Percentiles rank a stretch among this genome's conserved stretches.
Evolutionary conservation across 2,329 filamentous ascomycete species (phyloP).

Genomic region (Exserohilum turcica): DNA sequence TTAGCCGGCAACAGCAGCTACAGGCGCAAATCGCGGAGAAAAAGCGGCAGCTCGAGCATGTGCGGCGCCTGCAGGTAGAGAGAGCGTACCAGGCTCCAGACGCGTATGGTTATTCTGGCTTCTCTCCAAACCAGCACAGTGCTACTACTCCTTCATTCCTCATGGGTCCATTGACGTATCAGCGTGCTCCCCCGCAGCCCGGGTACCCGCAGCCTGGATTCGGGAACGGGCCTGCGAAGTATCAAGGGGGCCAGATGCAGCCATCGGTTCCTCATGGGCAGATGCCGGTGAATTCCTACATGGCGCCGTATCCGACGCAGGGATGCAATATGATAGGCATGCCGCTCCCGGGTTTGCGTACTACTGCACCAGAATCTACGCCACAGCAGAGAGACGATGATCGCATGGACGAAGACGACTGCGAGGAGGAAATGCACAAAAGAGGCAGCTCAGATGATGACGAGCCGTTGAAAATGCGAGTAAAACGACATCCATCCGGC

Average conservation of each 20-base stretch:
- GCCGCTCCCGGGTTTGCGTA: too few species aligned
- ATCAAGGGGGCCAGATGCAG: not conserved
- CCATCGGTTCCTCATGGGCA: not conserved
- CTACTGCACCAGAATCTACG: not conserved
- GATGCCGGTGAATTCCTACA: not conserved
- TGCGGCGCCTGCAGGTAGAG: not conserved
- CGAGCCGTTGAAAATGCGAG: slow-evolving; percentile 21
- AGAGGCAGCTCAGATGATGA: slow-evolving; percentile 32
- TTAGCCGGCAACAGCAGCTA: not conserved
- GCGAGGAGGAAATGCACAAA: not conserved
- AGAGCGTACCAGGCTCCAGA: not conserved
- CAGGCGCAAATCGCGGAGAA: not conserved
- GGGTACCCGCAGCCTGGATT: not conserved
- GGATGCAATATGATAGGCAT: not conserved
- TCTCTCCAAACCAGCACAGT: not conserved
- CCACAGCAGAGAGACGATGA: too few species aligned
- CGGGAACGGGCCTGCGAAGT: not conserved
- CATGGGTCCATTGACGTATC: slow-evolving; percentile 5
- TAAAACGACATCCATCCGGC: slow-evolving; percentile 12
- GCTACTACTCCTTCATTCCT: not conserved
- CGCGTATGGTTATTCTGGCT: not conserved
- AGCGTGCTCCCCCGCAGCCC: not conserved
- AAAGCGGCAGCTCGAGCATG: not conserved
- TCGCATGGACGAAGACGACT: not conserved
- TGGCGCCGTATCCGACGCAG: not conserved